Percentiles rank a stretch among this genome's conserved stretches.
phyloP scores from a whole-genome alignment of 1,284 basidiomycete genomes.

The Fereydounia khargensis region DNA sequence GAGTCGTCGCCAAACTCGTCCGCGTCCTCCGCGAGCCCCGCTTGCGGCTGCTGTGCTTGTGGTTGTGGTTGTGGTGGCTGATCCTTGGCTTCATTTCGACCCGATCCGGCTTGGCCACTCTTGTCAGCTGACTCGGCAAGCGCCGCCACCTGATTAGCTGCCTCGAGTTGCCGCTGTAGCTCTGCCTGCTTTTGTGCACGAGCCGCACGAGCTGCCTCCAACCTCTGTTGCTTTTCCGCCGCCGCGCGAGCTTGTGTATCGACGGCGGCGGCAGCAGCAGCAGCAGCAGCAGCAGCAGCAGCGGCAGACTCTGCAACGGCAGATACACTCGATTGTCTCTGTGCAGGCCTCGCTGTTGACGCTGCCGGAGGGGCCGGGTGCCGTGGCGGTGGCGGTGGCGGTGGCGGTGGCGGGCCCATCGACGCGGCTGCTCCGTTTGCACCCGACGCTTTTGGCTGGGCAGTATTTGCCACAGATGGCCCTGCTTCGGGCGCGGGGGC shows the following conservation, averaged over 20 bases:
- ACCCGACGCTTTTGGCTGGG: too few species aligned
- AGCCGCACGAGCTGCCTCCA: background rate
- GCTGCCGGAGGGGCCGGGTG: background rate
- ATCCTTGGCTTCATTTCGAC: too few species aligned
- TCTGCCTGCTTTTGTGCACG: background rate
- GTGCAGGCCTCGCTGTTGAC: slow-evolving; percentile 1
- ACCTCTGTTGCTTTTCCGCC: background rate
- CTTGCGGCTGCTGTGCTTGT: background rate
- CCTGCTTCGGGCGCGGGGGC: background rate
- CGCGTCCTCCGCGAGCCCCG: too few species aligned
- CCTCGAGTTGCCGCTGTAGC: background rate
- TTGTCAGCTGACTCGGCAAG: too few species aligned
- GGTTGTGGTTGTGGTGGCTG: background rate
- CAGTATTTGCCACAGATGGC: too few species aligned
- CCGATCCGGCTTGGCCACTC: too few species aligned
- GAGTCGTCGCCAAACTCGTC: slow-evolving; percentile 14
- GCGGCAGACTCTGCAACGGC: background rate
- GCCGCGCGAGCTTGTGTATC: background rate
- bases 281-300: background rate
- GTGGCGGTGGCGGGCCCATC: slow-evolving; percentile 1
- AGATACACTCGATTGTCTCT: background rate
- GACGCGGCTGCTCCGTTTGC: background rate
- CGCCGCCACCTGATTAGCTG: too few species aligned
- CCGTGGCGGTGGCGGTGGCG: slow-evolving; percentile 6
- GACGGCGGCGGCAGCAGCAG: background rate